These are phyloP conservation scores for Spathaspora girioi DNA, from an alignment of 805 yeast species.

Conservation along the genomic window DNA sequence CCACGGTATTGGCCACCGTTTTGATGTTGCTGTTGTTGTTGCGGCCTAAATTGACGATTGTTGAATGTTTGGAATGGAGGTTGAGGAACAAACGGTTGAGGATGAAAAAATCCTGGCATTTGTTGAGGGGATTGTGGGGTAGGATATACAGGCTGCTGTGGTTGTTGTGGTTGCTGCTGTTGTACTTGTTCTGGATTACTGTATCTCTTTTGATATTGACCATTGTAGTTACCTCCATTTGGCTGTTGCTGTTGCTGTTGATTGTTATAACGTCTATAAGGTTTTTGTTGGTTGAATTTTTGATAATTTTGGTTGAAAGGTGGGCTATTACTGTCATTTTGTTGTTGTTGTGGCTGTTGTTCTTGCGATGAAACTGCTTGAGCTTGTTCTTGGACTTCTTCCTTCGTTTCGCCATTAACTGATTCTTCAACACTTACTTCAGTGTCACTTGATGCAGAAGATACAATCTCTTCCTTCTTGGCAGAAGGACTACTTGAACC, in stretches of 20 bases:
- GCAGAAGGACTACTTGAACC: conserved; percentile 2
- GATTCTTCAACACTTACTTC: conserved; percentile 1
- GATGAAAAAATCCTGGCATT: conserved; percentile 28
- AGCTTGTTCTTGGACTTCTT: conserved; percentile 4
- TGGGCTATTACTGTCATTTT: background rate
- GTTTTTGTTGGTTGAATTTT: conserved; percentile 3
- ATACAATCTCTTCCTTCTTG: background rate
- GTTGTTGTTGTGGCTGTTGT: conserved; percentile 5
- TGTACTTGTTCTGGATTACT: conserved; percentile 15
- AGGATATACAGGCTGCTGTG: conserved; percentile 1
- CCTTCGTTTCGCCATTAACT: background rate
- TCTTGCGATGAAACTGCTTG: conserved; percentile 1
- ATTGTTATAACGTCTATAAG: conserved; percentile 1
- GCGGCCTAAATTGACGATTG: conserved; percentile 17
- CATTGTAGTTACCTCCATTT: conserved; percentile 10
- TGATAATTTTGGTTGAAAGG: conserved; percentile 6
- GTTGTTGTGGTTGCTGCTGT: conserved; percentile 11
- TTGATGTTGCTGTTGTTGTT: conserved; percentile 15
- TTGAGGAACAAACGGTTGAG: conserved; percentile 24
- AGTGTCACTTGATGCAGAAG: conserved; percentile 3
- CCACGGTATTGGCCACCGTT: conserved; percentile 9
- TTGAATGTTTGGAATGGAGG: conserved; percentile 13
- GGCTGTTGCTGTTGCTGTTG: background rate
- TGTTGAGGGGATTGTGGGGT: conserved; percentile 10
- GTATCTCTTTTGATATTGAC: conserved; percentile 15